Evolutionary conservation across 2,329 filamentous ascomycete genomes (phyloP), one percentile per base, ranked within the genome.

Genomic region (Aspergillus brasiliensis): DNA sequence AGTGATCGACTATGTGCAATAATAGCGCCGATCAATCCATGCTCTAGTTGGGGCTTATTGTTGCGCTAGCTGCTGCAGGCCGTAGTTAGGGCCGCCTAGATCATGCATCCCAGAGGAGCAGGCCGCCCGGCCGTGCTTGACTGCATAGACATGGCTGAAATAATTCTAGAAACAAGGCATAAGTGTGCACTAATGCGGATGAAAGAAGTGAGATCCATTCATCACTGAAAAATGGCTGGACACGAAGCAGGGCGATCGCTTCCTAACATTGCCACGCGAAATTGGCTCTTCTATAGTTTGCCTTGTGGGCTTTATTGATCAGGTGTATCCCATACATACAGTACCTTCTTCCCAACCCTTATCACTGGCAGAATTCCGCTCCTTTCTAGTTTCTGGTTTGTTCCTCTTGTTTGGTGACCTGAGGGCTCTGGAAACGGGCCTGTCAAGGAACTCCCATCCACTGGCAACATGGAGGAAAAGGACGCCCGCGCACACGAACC

Each of bases 31-130:
- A 49, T 49, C 25, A 17, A 19, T 27, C 23, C 23, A 23, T 23
- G 7, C 23, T 27, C 44, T 27, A 27, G 44, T 27, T 13, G 46
- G 46, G 17, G n/a, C 46, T 49, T 49, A 28, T 49, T 49, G 15
- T 49, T 49, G 15, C 25, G 46, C 46, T 49, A 49, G 46, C 46
- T n/a, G 7, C 23, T 48, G 46, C 46, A 48, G 46, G 46, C 46
- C 46, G 46, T 28, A 25, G 23, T 17, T 48, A 27, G 46, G 23
- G 46, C 46, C 25, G 27, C n/a, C 44, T 48, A 27, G 15, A 28
- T 27, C 23, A 27, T 48, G 44, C 44, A 49, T 49, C 25, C 46
- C 46, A 11, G 5, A 28, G 46, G 25, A 49, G 27, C 46, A 49
- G 46, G 28, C 28, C n/a, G 23, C 46, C 46, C 46, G 46, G 25